Conservation (phyloP, 441 rosid species). For the Pelargonium cotyledonis region DNA sequence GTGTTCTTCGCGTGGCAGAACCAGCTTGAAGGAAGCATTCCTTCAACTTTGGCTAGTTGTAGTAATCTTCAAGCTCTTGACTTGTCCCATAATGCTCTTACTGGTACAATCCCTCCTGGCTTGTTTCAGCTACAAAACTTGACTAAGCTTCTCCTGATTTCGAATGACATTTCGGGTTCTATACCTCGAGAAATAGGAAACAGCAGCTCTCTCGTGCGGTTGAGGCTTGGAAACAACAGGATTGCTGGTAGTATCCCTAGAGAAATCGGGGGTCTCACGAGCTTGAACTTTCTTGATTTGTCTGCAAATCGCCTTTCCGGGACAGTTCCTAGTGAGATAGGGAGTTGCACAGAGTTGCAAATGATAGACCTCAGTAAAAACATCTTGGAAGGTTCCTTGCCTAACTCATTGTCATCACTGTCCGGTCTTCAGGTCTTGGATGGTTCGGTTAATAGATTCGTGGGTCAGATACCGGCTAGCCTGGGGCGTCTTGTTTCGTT, state of each 20-base stretch:
- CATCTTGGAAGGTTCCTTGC: constrained; percentile 52
- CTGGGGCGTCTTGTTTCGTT: constrained; percentile 63
- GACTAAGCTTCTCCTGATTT: constrained; percentile 72
- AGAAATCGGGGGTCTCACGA: constrained; percentile 55
- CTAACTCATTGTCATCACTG: constrained; percentile 58
- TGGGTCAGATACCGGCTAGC: constrained; percentile 60
- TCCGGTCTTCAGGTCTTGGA: constrained; percentile 76
- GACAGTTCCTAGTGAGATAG: constrained; percentile 60
- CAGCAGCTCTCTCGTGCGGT: constrained; percentile 67
- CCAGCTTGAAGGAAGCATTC: constrained; percentile 94
- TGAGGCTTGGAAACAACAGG: constrained; percentile 74
- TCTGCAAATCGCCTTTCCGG: constrained; percentile 68
- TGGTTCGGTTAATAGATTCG: constrained; percentile 51
- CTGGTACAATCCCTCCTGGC: constrained; percentile 74
- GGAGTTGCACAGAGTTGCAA: constrained; percentile 64
- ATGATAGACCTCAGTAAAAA: constrained; percentile 87
- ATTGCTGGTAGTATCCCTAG: constrained; percentile 62
- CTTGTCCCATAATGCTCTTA: constrained; percentile 74
- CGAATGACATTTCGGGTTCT: constrained; percentile 71
- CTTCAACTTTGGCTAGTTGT: constrained; percentile 60
- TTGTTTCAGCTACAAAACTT: constrained; percentile 75
- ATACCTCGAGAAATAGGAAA: constrained; percentile 70
- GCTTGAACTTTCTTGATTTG: constrained; percentile 73
- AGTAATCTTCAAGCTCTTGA: constrained; percentile 69
- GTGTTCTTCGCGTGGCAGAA: constrained; percentile 91